Conservation (phyloP, 2,329 filamentous ascomycete genomes). For the Aspergillus floridensis region DNA sequence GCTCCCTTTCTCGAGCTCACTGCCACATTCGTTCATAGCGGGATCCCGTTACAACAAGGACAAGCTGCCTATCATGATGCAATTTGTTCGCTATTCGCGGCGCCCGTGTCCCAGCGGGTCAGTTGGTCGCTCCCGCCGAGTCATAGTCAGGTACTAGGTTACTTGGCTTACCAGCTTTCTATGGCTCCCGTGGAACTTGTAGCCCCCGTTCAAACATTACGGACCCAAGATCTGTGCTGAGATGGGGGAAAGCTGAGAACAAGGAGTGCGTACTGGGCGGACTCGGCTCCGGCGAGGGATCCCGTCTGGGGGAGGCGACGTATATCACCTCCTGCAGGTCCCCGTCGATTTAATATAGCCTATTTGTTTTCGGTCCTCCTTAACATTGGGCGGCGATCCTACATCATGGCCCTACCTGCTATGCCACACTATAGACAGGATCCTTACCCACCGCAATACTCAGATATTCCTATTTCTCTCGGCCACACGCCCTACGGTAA, state of each 20-base stretch:
- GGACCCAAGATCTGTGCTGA: slow-evolving; percentile 3
- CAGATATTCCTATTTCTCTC: not conserved
- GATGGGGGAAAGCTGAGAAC: not conserved
- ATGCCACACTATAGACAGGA: slow-evolving; percentile 2
- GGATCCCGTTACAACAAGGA: not conserved
- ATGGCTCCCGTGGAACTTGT: slow-evolving; percentile 2
- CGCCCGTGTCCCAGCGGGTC: not conserved
- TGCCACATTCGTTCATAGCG: slow-evolving; percentile 1
- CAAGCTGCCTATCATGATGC: not conserved
- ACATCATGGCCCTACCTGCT: slow-evolving; percentile 4
- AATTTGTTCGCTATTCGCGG: not conserved
- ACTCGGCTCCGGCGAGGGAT: not conserved
- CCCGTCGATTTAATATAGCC: not conserved
- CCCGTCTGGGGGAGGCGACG: slow-evolving; percentile 3
- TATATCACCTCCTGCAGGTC: slow-evolving; percentile 6
- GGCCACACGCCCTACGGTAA: not conserved
- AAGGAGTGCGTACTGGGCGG: not conserved
- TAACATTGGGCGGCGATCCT: not conserved
- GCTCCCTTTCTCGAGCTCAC: not conserved
- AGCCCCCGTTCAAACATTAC: slow-evolving; percentile 2
- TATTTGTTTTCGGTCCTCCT: slow-evolving; percentile 1
- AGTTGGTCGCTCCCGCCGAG: not conserved
- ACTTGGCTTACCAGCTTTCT: not conserved
- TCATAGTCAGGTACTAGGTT: not conserved
- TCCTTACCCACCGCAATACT: not conserved